These are phyloP conservation scores for Fragilaria radians DNA, from an alignment of 108 stramenopile genomes.

Conservation along the genomic window DNA sequence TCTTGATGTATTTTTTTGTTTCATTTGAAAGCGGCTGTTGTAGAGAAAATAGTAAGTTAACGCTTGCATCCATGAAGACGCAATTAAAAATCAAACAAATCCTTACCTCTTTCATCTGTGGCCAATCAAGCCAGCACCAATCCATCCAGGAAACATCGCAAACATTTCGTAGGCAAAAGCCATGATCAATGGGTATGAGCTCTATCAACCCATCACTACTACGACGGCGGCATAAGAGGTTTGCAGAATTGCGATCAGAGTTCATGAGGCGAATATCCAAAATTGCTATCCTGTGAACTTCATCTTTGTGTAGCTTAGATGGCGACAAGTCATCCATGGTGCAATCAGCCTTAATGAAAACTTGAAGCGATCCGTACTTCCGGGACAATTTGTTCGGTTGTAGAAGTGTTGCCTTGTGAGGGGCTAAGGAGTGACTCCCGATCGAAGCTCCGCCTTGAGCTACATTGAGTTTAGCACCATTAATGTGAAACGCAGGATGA, in stretches of 20 bases:
- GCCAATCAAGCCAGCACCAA: slow-evolving; percentile 99
- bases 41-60: background rate
- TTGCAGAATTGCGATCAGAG: slow-evolving; percentile 94
- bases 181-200: slow-evolving; percentile 97
- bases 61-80: background rate
- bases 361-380: slow-evolving; percentile 95
- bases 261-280: slow-evolving; percentile 97
- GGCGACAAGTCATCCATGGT: slow-evolving; percentile 90
- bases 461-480: slow-evolving; percentile 57
- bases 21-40: slow-evolving; percentile 52
- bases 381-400: slow-evolving; percentile 9
- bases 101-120: slow-evolving; percentile 79
- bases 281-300: slow-evolving; percentile 96
- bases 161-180: slow-evolving; percentile 87
- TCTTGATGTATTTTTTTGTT: slow-evolving; percentile 54
- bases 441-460: slow-evolving; percentile 75
- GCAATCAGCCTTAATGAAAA: slow-evolving; percentile 81
- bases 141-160: slow-evolving; percentile 97
- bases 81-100: background rate
- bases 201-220: slow-evolving; percentile 55
- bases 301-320: slow-evolving; percentile 70
- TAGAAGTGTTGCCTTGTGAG: background rate
- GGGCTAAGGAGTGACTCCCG: slow-evolving; percentile 63
- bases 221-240: slow-evolving; percentile 80
- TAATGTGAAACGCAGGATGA: slow-evolving; percentile 79